phyloP scores from a whole-genome alignment of 371 early-diverging fungal genomes.

The Basidiobolus meristosporus region DNA sequence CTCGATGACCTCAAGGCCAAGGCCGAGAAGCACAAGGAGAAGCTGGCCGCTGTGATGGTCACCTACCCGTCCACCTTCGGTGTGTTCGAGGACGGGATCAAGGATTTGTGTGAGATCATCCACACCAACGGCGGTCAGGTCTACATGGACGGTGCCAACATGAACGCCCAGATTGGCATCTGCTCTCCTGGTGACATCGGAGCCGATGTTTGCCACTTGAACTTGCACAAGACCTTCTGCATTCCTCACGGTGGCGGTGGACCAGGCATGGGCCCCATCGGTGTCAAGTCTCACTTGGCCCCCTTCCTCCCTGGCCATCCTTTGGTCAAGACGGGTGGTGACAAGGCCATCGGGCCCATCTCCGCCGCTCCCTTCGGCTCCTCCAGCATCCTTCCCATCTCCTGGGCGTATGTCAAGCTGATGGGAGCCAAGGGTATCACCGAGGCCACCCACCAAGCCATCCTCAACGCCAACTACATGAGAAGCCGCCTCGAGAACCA shows the following conservation, averaged over 20 bases:
- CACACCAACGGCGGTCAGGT: conserved; percentile 88
- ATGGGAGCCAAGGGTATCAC: conserved; percentile 79
- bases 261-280: conserved; percentile 95
- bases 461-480: conserved; percentile 97
- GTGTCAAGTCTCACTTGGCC: conserved; percentile 66
- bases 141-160: conserved; percentile 98
- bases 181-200: conserved; percentile 91
- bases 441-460: conserved; percentile 68
- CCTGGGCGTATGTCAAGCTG: conserved; percentile 94
- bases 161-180: conserved; percentile 94
- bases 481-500: conserved; percentile 63
- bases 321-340: conserved; percentile 43
- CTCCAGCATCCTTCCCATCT: conserved; percentile 85
- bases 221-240: conserved; percentile 96
- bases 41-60: conserved; percentile 88
- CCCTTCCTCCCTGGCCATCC: conserved; percentile 89
- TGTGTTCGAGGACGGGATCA: conserved; percentile 81
- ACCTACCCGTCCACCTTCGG: conserved; percentile 97
- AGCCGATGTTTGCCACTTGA: conserved; percentile 97
- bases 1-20: conserved; percentile 71
- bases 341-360: conserved; percentile 73
- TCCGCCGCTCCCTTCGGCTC: conserved; percentile 95
- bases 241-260: conserved; percentile 98
- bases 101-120: conserved; percentile 69
- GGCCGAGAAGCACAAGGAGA: conserved; percentile 62